Base-by-base conservation (phyloP, 495 filamentous ascomycete species). In the Viridothelium virens region DNA sequence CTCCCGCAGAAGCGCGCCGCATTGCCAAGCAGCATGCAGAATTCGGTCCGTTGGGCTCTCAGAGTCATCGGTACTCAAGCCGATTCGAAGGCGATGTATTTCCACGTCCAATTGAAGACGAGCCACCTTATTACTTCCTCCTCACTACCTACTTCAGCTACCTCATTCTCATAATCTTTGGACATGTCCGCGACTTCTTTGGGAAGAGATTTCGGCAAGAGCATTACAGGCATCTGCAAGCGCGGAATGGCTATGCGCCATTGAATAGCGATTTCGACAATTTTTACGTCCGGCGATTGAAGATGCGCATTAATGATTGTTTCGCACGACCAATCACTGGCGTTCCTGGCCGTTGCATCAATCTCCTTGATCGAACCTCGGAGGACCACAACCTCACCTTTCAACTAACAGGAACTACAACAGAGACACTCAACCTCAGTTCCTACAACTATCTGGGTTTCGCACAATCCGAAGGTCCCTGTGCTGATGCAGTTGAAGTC, bases 401-500 rank as follows among this genome's bases (percentile, higher is more conserved):
- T 80, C 85, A 90, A 71, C 83, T 90, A 70, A 92, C 88, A 10
- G 95, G 95, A 46, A 95, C 91, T 41, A 86, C 84, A 61, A 97
- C 94, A n/a, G 91, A 98, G 74, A 97, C 94, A 0, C 78, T 98
- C 66, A 98, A 98, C 75, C 86, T 98, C 86, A 96, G 92, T 79
- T 98, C 94, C 3, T 98, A 98, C 83, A 98, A 98, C 73, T 98
- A 98, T 71, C 89, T 98, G 6, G 94, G 94, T 37, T 98, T 98
- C 73, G 94, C 94, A 65, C 95, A 98, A 77, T 97, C 94, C 0
- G 92, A 96, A 72, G 94, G 94, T 16, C 93, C 93, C 46, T 97
- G 95, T 75, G 95, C 95, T 37, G 95, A 97, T 77, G 86, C 89
- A 34, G 91, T 93, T 5, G 94, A 97, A 78, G 89, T 92, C 34